A percentile compares a stretch with the other conserved stretches of the same genome.
Evolutionary conservation across 305 asterid genomes (phyloP).

Genomic region (Fraxinus baroniana): DNA sequence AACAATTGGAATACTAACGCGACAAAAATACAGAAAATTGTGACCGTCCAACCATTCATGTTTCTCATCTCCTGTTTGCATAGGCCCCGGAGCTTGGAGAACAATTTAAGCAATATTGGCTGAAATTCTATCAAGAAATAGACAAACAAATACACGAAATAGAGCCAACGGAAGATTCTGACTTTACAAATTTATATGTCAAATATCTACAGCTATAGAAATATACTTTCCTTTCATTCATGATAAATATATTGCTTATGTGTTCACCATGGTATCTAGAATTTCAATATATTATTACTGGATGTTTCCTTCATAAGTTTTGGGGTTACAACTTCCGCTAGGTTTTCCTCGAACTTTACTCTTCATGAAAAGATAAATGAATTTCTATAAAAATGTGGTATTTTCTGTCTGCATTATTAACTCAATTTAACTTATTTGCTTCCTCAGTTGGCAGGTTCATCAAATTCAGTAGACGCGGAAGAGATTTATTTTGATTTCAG

Average conservation of each 20-base stretch:
- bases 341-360: slow-evolving; percentile 11
- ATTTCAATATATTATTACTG: slow-evolving; percentile 4
- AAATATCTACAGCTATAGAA: neutral
- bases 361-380: neutral
- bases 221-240: slow-evolving; percentile 4
- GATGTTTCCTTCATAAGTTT: slow-evolving; percentile 10
- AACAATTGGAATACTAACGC: neutral
- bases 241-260: neutral
- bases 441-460: slow-evolving; percentile 69
- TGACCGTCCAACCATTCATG: neutral
- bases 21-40: neutral
- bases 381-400: neutral
- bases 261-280: neutral
- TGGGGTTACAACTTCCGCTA: neutral
- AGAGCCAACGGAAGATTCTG: neutral
- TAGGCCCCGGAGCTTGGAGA: neutral
- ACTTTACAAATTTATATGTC: neutral
- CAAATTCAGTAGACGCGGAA: slow-evolving; percentile 47
- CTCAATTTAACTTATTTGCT: slow-evolving; percentile 18
- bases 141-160: neutral
- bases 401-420: slow-evolving; percentile 14
- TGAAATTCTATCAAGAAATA: neutral
- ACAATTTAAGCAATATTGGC: neutral
- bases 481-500: slow-evolving; percentile 94
- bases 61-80: neutral